These are phyloP conservation scores for Jimgerdemannia flammicorona DNA, from an alignment of 192 early-diverging fungal species.

Conservation along the genomic window DNA sequence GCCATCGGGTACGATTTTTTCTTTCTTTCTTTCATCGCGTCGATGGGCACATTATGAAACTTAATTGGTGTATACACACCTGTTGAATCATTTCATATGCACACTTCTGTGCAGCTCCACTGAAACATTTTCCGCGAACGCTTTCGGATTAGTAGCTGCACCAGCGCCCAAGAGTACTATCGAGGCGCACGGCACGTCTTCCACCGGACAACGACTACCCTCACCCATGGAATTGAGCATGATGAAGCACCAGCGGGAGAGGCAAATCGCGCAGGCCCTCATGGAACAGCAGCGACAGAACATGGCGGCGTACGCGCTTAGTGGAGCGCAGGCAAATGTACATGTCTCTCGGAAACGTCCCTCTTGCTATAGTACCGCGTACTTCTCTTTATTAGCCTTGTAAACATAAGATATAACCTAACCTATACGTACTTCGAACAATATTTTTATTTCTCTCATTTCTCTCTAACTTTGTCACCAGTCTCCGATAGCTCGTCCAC, in stretches of 20 bases:
- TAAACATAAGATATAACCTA: no score
- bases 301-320: constrained; percentile 33
- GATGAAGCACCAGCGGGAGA: constrained; percentile 45
- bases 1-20: constrained; percentile 17
- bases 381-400: not conserved
- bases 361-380: not conserved
- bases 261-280: constrained; percentile 42
- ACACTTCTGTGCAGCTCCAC: no score
- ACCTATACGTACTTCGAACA: not conserved
- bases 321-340: constrained; percentile 32
- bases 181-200: constrained; percentile 29
- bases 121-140: not conserved
- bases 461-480: constrained; percentile 1
- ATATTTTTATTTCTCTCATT: not conserved
- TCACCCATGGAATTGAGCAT: constrained; percentile 53
- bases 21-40: not conserved
- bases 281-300: constrained; percentile 44
- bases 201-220: constrained; percentile 23
- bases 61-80: no score
- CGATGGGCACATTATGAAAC: not conserved
- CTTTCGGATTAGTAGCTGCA: constrained; percentile 19
- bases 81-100: no score
- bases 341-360: constrained; percentile 8
- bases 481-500: constrained; percentile 13
- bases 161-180: constrained; percentile 36